phyloP scores from a whole-genome alignment of 75 land plant genomes.

The Ceratopteris richardii region DNA sequence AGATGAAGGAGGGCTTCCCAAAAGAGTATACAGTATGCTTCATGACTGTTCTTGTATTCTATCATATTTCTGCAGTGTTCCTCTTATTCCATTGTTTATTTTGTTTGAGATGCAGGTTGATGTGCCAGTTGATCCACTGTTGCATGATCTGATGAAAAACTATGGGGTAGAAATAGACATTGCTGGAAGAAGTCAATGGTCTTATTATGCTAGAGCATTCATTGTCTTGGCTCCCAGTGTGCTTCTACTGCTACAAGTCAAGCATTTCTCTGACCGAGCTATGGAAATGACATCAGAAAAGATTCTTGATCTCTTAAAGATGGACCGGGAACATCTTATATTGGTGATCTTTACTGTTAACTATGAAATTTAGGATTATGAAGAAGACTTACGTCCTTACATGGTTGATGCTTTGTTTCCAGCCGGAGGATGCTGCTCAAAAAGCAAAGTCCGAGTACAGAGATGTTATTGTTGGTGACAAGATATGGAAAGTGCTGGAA shows the following conservation, averaged over 20 bases:
- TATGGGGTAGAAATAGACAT: conserved; percentile 82
- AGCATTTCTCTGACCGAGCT: conserved; percentile 6
- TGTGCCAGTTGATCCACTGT: conserved; percentile 85
- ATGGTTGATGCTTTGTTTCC: conserved; percentile 6
- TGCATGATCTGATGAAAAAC: conserved; percentile 58
- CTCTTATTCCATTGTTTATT: neutral
- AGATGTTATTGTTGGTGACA: conserved; percentile 83
- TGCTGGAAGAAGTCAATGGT: conserved; percentile 44
- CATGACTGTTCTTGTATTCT: too few species aligned
- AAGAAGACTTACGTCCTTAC: neutral
- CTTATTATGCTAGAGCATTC: conserved; percentile 50
- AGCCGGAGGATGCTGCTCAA: conserved; percentile 60
- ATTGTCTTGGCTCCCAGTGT: conserved; percentile 67
- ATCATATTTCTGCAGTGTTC: neutral
- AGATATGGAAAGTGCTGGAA: conserved; percentile 85
- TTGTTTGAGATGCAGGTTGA: conserved; percentile 94
- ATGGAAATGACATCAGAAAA: conserved; percentile 23
- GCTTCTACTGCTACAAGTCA: conserved; percentile 33
- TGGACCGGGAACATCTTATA: conserved; percentile 25
- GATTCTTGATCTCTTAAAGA: conserved; percentile 30
- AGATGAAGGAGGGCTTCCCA: conserved; percentile 98
- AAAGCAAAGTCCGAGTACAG: conserved; percentile 51
- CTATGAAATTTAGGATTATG: too few species aligned
- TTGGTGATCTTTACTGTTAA: conserved; percentile 13
- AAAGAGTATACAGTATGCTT: conserved; percentile 67